Base-by-base conservation (phyloP, 345 rosid genomes). In the Theobroma cacao region DNA sequence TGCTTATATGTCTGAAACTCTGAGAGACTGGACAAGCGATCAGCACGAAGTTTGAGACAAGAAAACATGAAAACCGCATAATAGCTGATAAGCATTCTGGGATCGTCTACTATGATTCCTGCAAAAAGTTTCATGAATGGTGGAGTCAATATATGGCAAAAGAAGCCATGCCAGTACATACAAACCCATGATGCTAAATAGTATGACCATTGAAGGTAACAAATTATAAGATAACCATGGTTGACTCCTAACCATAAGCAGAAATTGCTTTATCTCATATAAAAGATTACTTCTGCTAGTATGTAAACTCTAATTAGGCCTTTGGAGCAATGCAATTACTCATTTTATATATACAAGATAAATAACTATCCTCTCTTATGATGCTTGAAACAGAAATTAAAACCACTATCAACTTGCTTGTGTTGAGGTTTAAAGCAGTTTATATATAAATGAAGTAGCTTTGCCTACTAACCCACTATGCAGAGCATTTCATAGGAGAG, bases 11-110 rank as follows among this genome's bases (percentile, higher is more conserved):
- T 88, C 75, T 90, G 83, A 56, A 95, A 91, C 81, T 84, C 90
- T 18, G 98, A 88, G 82, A 93, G 90, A 85, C 93, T 88, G 76
- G 93, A 87, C 76, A 87, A 68, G 78, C 76, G 91, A 88, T 95
- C 99, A 69, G 99, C 94, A 77, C 88, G 93, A 34, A 92, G 94
- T 82, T 95, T 95, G 79, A 93, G 86, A 82, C 98, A 86, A 64
- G 99, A 93, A 80, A 92, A 85, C 91, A 92, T 88, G 84, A 93
- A 95, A 85, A 94, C 88, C 55, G 74, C 73, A 69, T 87, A 93
- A 86, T 94, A 95, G 90, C 93, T 90, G 77, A 90, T 87, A 79
- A 93, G 97, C 80, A 85, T 86, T 64, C 90, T 82, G 62, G 92
- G 87, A 87, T 95, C 97, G 85, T 95, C 99, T 83, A 95, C 90